These are phyloP conservation scores for Chalciporus piperatus DNA, from an alignment of 768 basidiomycete genomes.

Conservation along the genomic window DNA sequence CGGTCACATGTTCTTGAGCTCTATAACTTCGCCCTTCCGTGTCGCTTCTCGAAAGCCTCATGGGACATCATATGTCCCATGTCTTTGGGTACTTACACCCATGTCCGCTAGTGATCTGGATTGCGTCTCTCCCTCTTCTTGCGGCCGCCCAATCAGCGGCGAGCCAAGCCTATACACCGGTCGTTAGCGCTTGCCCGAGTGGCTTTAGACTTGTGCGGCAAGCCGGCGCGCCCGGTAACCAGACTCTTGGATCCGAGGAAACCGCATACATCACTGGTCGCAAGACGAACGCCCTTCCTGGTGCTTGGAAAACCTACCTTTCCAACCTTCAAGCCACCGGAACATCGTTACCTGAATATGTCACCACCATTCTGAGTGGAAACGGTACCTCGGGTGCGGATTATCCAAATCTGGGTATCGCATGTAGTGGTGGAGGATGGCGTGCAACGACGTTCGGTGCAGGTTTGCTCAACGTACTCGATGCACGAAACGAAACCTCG, in stretches of 20 bases:
- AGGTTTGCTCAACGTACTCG: slow-evolving; percentile 29
- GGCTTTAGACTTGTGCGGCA: neutral
- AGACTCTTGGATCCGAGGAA: neutral
- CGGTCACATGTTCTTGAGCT: neutral
- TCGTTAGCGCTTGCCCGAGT: neutral
- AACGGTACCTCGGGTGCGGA: neutral
- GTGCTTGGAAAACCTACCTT: neutral
- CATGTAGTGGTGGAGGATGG: slow-evolving; percentile 42
- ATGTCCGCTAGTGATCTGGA: neutral
- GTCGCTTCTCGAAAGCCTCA: neutral
- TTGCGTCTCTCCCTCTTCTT: neutral
- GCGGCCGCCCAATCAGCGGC: neutral
- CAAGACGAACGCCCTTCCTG: neutral
- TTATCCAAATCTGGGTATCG: slow-evolving; percentile 24
- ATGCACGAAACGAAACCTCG: slow-evolving; percentile 32
- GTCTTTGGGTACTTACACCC: neutral
- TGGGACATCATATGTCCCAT: neutral
- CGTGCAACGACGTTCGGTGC: slow-evolving; percentile 38
- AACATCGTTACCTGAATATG: neutral
- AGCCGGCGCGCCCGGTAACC: neutral
- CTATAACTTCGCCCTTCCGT: neutral
- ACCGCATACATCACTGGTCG: neutral
- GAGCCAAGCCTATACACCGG: neutral
- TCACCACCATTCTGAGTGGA: slow-evolving; percentile 18
- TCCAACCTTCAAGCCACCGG: neutral